A percentile compares a stretch with the other conserved stretches of the same genome.
Conservation (phyloP, 495 filamentous ascomycete species). For the Tuber melanosporum region DNA sequence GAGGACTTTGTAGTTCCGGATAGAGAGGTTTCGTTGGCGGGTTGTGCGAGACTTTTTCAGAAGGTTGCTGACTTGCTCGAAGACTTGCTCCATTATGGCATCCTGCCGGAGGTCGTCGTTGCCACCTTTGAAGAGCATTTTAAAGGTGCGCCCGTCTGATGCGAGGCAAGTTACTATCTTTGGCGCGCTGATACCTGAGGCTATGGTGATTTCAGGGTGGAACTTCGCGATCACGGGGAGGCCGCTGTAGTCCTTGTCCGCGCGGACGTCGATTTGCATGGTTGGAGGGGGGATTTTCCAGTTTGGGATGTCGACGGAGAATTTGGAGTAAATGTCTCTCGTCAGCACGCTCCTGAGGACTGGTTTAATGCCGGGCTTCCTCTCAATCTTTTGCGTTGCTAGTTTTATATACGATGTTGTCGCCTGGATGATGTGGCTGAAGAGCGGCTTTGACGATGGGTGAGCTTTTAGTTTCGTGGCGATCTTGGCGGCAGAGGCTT, state of each 20-base stretch:
- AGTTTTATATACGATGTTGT: constrained; percentile 68
- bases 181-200: constrained; percentile 81
- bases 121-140: constrained; percentile 87
- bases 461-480: constrained; percentile 52
- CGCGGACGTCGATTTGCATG: constrained; percentile 69
- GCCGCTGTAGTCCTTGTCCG: constrained; percentile 65
- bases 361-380: constrained; percentile 46
- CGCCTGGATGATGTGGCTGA: constrained; percentile 61
- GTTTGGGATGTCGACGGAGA: constrained; percentile 54
- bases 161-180: constrained; percentile 80
- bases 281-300: constrained; percentile 78
- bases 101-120: constrained; percentile 97
- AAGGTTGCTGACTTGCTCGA: constrained; percentile 86
- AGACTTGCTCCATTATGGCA: constrained; percentile 99
- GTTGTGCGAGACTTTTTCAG: constrained; percentile 78
- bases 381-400: constrained; percentile 62
- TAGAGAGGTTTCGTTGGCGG: constrained; percentile 75
- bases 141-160: constrained; percentile 68
- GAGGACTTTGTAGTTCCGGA: constrained; percentile 93
- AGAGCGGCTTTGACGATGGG: constrained; percentile 46
- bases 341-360: constrained; percentile 51
- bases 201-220: constrained; percentile 66
- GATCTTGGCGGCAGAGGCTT: constrained; percentile 62
- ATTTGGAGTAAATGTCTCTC: constrained; percentile 51
- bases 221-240: constrained; percentile 66